phyloP scores from a whole-genome alignment of 345 rosid genomes.

The Aegle marmelos region DNA sequence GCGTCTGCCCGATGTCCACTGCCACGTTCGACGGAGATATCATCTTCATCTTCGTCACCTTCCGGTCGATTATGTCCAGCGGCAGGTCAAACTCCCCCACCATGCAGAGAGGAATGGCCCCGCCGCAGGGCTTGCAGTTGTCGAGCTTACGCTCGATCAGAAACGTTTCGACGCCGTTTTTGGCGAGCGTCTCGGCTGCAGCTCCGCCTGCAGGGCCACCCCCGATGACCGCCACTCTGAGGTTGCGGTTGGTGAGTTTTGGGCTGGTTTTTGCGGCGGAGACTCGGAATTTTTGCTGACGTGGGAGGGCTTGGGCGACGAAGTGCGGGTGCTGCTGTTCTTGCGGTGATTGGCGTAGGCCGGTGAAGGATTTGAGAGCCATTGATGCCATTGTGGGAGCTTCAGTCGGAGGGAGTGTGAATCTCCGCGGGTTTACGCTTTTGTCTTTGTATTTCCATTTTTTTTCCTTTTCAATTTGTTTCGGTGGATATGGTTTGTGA shows the following conservation, averaged over 20 bases:
- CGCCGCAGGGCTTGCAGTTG: slow-evolving; percentile 94
- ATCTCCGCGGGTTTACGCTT: background rate
- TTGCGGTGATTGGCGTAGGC: slow-evolving; percentile 59
- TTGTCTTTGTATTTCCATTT: background rate
- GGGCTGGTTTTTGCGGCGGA: slow-evolving; percentile 60
- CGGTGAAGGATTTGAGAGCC: slow-evolving; percentile 72
- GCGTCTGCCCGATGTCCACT: slow-evolving; percentile 89
- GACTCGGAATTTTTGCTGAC: slow-evolving; percentile 18
- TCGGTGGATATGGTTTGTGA: slow-evolving; percentile 62
- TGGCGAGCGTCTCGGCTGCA: slow-evolving; percentile 75
- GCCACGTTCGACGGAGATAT: slow-evolving; percentile 93
- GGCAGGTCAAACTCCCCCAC: slow-evolving; percentile 97
- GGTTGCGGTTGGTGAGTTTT: slow-evolving; percentile 61
- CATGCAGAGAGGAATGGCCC: slow-evolving; percentile 95
- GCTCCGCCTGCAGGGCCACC: slow-evolving; percentile 93
- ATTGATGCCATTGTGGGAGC: slow-evolving; percentile 44
- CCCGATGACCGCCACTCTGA: slow-evolving; percentile 86
- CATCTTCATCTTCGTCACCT: slow-evolving; percentile 94
- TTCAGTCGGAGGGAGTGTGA: background rate
- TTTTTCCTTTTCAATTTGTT: background rate
- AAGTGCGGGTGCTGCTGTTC: slow-evolving; percentile 26
- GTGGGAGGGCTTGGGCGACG: slow-evolving; percentile 21
- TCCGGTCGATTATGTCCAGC: slow-evolving; percentile 79
- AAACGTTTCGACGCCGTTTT: slow-evolving; percentile 84
- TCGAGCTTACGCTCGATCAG: slow-evolving; percentile 88